Evolutionary conservation across 2,329 filamentous ascomycete species (phyloP), one percentile per base, ranked within the genome.

Genomic region (Botryosphaeria dothidea): DNA sequence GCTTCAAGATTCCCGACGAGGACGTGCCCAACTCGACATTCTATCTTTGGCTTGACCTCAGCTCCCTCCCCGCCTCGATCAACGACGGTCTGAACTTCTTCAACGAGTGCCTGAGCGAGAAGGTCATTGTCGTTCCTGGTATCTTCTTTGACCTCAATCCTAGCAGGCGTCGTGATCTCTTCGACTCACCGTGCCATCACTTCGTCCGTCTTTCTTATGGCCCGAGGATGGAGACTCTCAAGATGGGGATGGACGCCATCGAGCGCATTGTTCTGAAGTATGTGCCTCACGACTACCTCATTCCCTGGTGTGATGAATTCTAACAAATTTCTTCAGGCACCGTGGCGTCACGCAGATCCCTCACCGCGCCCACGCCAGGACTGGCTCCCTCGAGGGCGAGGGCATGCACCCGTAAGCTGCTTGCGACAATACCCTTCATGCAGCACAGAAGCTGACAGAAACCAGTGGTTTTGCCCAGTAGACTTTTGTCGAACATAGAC

Each of bases 81-180:
- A 90, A 91, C 66, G 94, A 98, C 76, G 94, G 94, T 8, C 83
- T 98, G 73, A 97, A 96, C 82, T 98, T 98, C 85, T 97, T 98
- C 87, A 88, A 95, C 77, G 93, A 93, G 31, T 95, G 95, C 75
- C 82, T 98, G 49, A 88, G 91, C 73, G 93, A 97, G 83, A 96
- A 96, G 84, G 92, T 96, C 70, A 97, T 97, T 74, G 93, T 97
- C 19, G 94, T 98, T 4, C 94, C 94, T 0, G 94, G 94, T 66
- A 98, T 98, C 78, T 98, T 98, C 85, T 98, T 98, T 77, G 94
- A 98, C 74, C 80, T 98, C 69, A 98, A 98, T 81, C 94, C 94
- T 3, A 90, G 91, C 38, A 90, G 92, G 77, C 86, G 94, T 69
- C 86, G 94, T 75, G 94, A 98, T 78, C 79, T 98, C 70, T 98